phyloP scores from a whole-genome alignment of 2,329 filamentous ascomycete species.

The Bipolaris bicolor region DNA sequence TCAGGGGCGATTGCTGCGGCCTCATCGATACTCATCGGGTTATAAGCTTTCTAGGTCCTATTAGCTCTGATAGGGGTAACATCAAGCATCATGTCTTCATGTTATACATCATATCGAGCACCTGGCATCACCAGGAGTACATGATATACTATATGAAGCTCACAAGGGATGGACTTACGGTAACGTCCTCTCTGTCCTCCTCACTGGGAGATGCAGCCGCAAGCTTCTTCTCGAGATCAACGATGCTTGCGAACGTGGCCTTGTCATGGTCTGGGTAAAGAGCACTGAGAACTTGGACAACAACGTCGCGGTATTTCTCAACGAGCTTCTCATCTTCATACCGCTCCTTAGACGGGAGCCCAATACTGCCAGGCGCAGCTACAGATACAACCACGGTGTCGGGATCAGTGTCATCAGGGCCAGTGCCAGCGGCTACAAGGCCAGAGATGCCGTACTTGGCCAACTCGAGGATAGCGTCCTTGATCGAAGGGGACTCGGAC shows the following conservation, averaged over 20 bases:
- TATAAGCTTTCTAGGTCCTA: constrained; percentile 62
- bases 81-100: background rate
- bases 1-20: constrained; percentile 62
- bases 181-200: constrained; percentile 66
- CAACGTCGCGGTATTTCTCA: constrained; percentile 38
- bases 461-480: constrained; percentile 57
- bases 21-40: constrained; percentile 65
- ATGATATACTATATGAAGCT: background rate
- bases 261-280: constrained; percentile 39
- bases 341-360: constrained; percentile 47
- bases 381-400: constrained; percentile 59
- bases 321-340: constrained; percentile 45
- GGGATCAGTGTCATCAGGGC: constrained; percentile 61
- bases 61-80: background rate
- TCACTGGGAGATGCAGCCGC: constrained; percentile 64
- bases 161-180: constrained; percentile 30
- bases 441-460: constrained; percentile 53
- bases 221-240: constrained; percentile 65
- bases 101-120: background rate
- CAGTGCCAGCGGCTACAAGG: constrained; percentile 33
- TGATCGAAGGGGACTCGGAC: constrained; percentile 33
- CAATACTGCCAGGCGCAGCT: constrained; percentile 57
- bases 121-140: background rate
- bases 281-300: constrained; percentile 28
- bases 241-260: constrained; percentile 44